These are phyloP conservation scores for Trametes cinnabarina DNA, from an alignment of 768 basidiomycete genomes.

Conservation along the genomic window DNA sequence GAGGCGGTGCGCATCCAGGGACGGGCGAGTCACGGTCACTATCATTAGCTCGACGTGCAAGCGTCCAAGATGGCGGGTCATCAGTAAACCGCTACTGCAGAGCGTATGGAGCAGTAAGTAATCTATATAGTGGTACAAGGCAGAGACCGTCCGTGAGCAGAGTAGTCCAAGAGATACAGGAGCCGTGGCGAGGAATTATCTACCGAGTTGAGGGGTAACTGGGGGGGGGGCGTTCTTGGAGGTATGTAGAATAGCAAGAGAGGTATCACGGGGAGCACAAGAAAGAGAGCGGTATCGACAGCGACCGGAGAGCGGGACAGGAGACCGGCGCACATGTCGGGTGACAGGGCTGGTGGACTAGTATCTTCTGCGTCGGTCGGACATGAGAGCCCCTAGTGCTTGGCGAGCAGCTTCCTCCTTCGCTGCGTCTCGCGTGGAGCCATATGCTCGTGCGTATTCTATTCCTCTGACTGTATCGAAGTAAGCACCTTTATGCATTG, in stretches of 20 bases:
- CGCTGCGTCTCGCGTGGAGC: conserved; percentile 21
- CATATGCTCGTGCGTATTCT: conserved; percentile 24
- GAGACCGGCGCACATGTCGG: neutral
- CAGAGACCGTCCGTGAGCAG: neutral
- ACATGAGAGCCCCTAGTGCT: conserved; percentile 22
- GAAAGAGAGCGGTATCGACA: conserved; percentile 5
- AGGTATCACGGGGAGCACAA: neutral
- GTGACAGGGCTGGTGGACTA: neutral
- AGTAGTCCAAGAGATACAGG: neutral
- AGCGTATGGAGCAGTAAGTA: neutral
- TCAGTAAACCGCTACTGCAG: neutral
- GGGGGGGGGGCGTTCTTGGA: neutral
- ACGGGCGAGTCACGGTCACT: neutral
- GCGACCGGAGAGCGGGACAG: neutral
- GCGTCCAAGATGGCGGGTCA: neutral
- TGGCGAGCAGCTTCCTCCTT: conserved; percentile 29
- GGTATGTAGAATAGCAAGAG: neutral
- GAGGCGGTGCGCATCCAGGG: neutral
- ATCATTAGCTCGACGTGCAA: neutral
- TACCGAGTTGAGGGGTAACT: neutral
- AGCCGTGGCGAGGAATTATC: neutral
- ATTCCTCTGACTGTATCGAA: conserved; percentile 24
- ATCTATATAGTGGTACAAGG: neutral
- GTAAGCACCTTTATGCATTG: neutral
- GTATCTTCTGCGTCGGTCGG: conserved; percentile 23